Evolutionary conservation across 2,329 filamentous ascomycete genomes (phyloP).

Genomic region (Biscogniauxia mediterranea): DNA sequence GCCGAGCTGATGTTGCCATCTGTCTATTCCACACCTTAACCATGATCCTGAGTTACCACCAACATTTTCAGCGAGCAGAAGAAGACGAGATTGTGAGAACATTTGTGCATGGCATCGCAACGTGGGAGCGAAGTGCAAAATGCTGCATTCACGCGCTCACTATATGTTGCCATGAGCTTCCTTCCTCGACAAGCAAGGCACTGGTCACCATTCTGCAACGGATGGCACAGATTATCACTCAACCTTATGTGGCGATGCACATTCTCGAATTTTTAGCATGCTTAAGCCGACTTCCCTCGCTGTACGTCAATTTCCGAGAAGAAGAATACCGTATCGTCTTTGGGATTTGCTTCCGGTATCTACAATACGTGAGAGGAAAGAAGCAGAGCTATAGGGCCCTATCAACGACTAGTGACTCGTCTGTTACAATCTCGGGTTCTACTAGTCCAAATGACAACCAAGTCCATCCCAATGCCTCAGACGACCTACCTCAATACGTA

Average conservation of each 20-base stretch:
- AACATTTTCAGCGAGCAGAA: conserved; percentile 77
- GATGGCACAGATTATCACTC: conserved; percentile 95
- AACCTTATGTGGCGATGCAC: conserved; percentile 86
- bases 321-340: conserved; percentile 94
- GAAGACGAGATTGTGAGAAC: conserved; percentile 86
- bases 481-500: conserved; percentile 89
- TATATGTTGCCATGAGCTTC: conserved; percentile 92
- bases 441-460: conserved; percentile 27
- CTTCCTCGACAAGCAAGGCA: conserved; percentile 80
- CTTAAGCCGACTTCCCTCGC: conserved; percentile 76
- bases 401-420: conserved; percentile 42
- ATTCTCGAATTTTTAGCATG: conserved; percentile 94
- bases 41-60: conserved; percentile 87
- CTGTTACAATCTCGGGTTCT: conserved; percentile 20
- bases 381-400: conserved; percentile 48
- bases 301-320: conserved; percentile 85
- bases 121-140: conserved; percentile 83
- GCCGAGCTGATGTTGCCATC: conserved; percentile 83
- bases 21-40: conserved; percentile 85
- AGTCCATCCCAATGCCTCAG: conserved; percentile 43
- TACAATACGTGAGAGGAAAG: conserved; percentile 81
- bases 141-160: conserved; percentile 93
- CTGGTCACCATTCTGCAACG: conserved; percentile 84
- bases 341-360: conserved; percentile 89
- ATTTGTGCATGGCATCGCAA: conserved; percentile 81